A percentile compares a stretch with the other conserved stretches of the same genome.
phyloP scores from a whole-genome alignment of 768 basidiomycete genomes.

The Calocera viscosa region DNA sequence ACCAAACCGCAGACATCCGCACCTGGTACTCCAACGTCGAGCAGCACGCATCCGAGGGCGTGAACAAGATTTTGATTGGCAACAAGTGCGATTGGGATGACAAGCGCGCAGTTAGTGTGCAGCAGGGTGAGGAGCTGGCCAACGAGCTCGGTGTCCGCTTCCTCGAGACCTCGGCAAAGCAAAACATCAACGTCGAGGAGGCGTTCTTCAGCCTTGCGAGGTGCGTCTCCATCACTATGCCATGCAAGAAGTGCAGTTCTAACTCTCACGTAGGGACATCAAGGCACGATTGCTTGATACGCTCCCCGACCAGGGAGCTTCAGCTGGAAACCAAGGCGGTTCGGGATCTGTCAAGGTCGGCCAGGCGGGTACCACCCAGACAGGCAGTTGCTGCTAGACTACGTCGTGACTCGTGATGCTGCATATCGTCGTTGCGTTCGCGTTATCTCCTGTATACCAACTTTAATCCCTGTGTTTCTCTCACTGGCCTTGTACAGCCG shows the following conservation, averaged over 20 bases:
- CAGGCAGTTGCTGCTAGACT: constrained; percentile 5
- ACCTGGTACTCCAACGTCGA: constrained; percentile 98
- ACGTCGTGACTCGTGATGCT: background rate
- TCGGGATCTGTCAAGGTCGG: constrained; percentile 12
- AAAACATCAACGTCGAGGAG: constrained; percentile 95
- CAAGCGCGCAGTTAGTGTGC: constrained; percentile 81
- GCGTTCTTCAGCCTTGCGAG: constrained; percentile 95
- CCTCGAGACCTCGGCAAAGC: constrained; percentile 95
- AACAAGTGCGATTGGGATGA: constrained; percentile 99
- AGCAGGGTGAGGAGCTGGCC: constrained; percentile 85
- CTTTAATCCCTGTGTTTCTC: constrained; percentile 1
- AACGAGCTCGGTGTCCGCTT: constrained; percentile 90
- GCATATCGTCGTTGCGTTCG: background rate
- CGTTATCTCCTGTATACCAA: constrained; percentile 8
- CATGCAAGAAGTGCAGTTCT: background rate
- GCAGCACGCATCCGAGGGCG: constrained; percentile 95
- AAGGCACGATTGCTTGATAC: constrained; percentile 95
- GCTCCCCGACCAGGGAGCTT: constrained; percentile 44
- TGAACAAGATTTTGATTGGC: constrained; percentile 97
- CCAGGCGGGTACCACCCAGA: background rate
- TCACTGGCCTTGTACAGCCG: background rate
- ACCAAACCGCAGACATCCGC: constrained; percentile 62
- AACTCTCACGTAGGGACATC: constrained; percentile 56
- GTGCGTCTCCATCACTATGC: constrained; percentile 36
- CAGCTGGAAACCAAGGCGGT: background rate